These are phyloP conservation scores for Curvularia sp. DNA, from an alignment of 2,329 filamentous ascomycete genomes.

Conservation along the genomic window DNA sequence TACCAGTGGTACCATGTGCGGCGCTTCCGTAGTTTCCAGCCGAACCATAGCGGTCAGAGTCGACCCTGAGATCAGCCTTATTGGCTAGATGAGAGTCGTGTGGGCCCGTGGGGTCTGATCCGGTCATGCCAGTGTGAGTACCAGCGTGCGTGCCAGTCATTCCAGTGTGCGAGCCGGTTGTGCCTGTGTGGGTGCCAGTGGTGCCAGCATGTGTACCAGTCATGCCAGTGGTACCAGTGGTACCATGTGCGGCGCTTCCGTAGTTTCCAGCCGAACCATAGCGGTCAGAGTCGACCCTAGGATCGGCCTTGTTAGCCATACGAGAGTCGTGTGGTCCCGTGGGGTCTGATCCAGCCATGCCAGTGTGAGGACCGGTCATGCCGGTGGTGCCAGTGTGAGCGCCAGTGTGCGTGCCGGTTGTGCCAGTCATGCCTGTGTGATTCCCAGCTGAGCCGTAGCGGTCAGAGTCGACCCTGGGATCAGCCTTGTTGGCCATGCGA, in stretches of 20 bases:
- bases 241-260: too few species aligned
- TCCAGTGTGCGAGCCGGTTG: constrained; percentile 4
- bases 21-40: too few species aligned
- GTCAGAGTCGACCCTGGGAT: constrained; percentile 48
- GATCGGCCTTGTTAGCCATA: constrained; percentile 42
- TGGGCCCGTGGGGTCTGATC: constrained; percentile 7
- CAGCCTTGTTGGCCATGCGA: constrained; percentile 37
- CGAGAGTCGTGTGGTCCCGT: constrained; percentile 12
- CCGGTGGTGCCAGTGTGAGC: constrained; percentile 10
- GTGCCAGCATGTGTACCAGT: constrained; percentile 1
- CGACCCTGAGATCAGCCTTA: constrained; percentile 48
- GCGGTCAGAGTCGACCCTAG: constrained; percentile 47
- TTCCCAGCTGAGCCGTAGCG: constrained; percentile 31
- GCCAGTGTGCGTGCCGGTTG: too few species aligned
- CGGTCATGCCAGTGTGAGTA: too few species aligned
- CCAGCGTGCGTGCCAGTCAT: too few species aligned
- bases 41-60: constrained; percentile 36
- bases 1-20: constrained; percentile 23
- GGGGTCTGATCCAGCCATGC: background rate
- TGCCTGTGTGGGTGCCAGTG: too few species aligned
- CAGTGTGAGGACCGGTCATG: background rate
- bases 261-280: too few species aligned
- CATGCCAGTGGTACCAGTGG: background rate
- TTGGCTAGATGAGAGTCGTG: constrained; percentile 24
- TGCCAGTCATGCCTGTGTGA: constrained; percentile 20